Evolutionary conservation across 1,284 basidiomycete species (phyloP).

Genomic region (Entoloma clypeatum): DNA sequence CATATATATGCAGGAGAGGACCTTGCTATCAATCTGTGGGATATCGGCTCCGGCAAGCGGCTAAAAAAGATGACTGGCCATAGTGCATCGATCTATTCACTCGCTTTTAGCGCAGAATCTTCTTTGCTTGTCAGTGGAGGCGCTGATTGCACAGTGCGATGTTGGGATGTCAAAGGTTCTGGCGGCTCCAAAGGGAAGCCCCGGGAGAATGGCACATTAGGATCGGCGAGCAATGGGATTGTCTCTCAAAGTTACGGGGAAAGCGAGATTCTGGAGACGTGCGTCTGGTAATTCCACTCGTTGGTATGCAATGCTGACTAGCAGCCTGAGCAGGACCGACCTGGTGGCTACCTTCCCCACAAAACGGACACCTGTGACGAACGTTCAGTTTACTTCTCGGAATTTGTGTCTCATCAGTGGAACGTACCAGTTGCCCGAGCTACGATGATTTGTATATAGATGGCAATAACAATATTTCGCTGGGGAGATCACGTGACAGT

Average conservation of each 20-base stretch:
- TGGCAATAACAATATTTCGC: too few species aligned
- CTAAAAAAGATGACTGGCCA: conserved; percentile 99
- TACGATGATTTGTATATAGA: conserved; percentile 47
- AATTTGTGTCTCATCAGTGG: conserved; percentile 93
- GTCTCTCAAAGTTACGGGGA: conserved; percentile 37
- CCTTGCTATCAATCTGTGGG: conserved; percentile 93
- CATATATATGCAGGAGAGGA: conserved; percentile 68
- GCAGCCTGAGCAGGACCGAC: conserved; percentile 58
- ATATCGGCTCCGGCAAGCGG: conserved; percentile 86
- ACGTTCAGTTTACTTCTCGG: conserved; percentile 91
- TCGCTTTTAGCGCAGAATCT: conserved; percentile 91
- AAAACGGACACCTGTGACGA: conserved; percentile 89
- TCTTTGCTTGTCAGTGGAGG: conserved; percentile 85
- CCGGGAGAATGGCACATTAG: conserved; percentile 48
- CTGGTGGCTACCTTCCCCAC: conserved; percentile 90
- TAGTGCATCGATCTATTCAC: conserved; percentile 81
- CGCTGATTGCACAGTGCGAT: conserved; percentile 92
- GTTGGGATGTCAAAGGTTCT: conserved; percentile 90
- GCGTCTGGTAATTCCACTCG: conserved; percentile 25
- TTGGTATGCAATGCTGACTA: conserved; percentile 11
- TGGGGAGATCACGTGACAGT: too few species aligned
- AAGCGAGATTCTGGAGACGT: conserved; percentile 65
- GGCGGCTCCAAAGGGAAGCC: conserved; percentile 61
- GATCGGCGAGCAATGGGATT: conserved; percentile 29
- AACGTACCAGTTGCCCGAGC: conserved; percentile 53